Evolutionary conservation across 768 basidiomycete genomes (phyloP).

Genomic region (Boletus reticulatus): DNA sequence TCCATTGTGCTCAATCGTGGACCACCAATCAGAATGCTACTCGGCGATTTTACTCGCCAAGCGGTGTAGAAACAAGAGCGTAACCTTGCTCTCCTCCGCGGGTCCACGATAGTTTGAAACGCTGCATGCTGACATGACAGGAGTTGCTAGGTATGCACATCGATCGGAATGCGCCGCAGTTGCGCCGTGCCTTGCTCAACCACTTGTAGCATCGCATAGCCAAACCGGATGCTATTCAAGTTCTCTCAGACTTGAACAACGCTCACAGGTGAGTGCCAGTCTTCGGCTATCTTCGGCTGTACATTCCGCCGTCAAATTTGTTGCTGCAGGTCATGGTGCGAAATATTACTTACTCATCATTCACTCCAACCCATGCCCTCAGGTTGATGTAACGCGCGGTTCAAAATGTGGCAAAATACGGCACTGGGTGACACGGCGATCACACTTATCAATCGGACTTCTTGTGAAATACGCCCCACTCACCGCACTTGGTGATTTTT

Average conservation of each 20-base stretch:
- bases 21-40: not conserved
- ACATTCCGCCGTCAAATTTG: not conserved
- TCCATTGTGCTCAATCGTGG: not conserved
- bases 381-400: slow-evolving; percentile 13
- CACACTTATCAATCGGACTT: slow-evolving; percentile 19
- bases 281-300: slow-evolving; percentile 4
- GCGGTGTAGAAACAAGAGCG: slow-evolving; percentile 1
- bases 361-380: not conserved
- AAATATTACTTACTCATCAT: not conserved
- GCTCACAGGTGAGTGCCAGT: not conserved
- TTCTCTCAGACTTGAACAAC: not conserved
- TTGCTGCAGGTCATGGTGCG: not conserved
- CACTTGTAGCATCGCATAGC: not conserved
- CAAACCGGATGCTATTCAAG: not conserved
- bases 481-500: slow-evolving; percentile 24
- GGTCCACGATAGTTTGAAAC: slow-evolving; percentile 23
- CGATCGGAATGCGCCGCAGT: not conserved
- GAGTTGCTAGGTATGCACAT: slow-evolving; percentile 4
- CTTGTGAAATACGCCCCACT: slow-evolving; percentile 10
- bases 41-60: slow-evolving; percentile 3
- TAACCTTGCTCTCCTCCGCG: slow-evolving; percentile 23
- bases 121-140: slow-evolving; percentile 11
- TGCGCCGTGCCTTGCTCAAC: not conserved
- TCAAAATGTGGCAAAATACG: slow-evolving; percentile 12
- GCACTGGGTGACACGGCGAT: slow-evolving; percentile 21